Percentiles rank a stretch among this genome's conserved stretches.
These are phyloP conservation scores for Entonaema liquescens DNA, from an alignment of 495 filamentous ascomycete genomes.

Conservation along the genomic window DNA sequence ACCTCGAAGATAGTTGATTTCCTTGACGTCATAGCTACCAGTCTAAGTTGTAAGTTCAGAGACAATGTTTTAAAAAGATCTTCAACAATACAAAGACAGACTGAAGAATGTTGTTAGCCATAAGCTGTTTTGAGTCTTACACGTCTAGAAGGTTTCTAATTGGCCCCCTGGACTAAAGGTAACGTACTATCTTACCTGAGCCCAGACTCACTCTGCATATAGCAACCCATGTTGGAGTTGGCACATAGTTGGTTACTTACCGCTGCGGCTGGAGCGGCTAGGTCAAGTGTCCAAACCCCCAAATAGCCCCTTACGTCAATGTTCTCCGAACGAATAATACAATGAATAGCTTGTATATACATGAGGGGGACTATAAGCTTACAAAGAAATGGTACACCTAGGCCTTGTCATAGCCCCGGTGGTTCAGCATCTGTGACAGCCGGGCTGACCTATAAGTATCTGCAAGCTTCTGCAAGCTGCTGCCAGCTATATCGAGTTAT, in stretches of 20 bases:
- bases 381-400: neutral
- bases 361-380: constrained; percentile 10
- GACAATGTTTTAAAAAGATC: constrained; percentile 20
- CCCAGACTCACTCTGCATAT: constrained; percentile 1
- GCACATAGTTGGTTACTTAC: neutral
- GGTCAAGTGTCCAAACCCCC: constrained; percentile 1
- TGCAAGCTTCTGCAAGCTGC: neutral
- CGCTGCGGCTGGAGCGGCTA: neutral
- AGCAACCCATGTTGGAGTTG: constrained; percentile 1
- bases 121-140: constrained; percentile 1
- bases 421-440: neutral
- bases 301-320: neutral
- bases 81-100: constrained; percentile 13
- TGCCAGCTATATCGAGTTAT: constrained; percentile 1
- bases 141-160: neutral
- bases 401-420: neutral
- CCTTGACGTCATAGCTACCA: constrained; percentile 14
- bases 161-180: neutral
- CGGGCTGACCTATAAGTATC: constrained; percentile 15
- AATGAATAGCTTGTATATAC: constrained; percentile 1
- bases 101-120: constrained; percentile 1
- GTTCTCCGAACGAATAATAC: neutral
- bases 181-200: neutral
- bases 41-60: neutral
- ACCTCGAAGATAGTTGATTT: neutral